Evolutionary conservation across 106 monocot genomes (phyloP), one percentile per base, ranked within the genome.

Genomic region (Platanthera guangdongensis): DNA sequence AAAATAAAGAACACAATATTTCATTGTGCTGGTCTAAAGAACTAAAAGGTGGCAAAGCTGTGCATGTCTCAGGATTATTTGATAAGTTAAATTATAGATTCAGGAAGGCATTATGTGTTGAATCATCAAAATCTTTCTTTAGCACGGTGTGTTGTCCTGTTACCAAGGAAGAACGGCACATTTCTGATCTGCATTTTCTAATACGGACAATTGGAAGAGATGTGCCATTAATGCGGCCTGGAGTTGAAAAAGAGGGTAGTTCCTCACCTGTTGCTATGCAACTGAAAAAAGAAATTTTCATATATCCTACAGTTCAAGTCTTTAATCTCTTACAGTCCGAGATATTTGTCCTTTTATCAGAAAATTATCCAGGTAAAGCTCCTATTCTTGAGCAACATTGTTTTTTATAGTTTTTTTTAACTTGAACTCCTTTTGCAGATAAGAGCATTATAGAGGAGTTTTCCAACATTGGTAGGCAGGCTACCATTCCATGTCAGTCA

Each of bases 261-360:
- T n/a, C 50, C 64, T 86, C 87, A 79, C 81, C 87, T 52, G 77
- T 88, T 72, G 83, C 86, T 55, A 73, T 88, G 78, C 89, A 88
- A 80, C 60, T 90, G 47, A 90, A 90, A 45, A 92, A 84, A 62
- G 95, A 95, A 78, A 89, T 95, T 77, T 92, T 90, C 74, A 83
- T 95, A 73, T 88, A 86, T 53, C 95, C 95, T 12, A 95, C 95
- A 52, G 62, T 90, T 76, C 82, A 86, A 55, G 90, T 95, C 10
- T 77, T 76, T 74, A 95, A 95, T 83, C 74, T 88, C 48, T 76
- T 95, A 64, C 90, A 95, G 49, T 79, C 86, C 30, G 92, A 88
- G 25, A 83, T 95, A 80, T 70, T 50, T 57, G 84, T 95, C 14
- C 51, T 78, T 86, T 70, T 95, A 67, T 70, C 80, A 62, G 95